A percentile compares a stretch with the other conserved stretches of the same genome.
These are phyloP conservation scores for Cytospora mali DNA, from an alignment of 2,329 filamentous ascomycete species.

Conservation along the genomic window DNA sequence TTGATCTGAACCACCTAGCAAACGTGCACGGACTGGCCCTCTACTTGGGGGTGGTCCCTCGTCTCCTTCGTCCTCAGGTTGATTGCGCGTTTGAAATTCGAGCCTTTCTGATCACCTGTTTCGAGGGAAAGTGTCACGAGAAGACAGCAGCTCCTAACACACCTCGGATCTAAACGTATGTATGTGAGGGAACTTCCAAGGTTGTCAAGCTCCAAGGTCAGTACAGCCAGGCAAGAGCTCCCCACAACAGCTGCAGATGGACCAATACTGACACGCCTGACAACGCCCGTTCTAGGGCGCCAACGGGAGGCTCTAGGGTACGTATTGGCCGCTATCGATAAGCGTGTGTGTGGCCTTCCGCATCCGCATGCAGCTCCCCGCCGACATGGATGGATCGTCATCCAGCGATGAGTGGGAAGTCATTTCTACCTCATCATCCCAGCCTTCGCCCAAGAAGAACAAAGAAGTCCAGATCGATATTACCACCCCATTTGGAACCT, in stretches of 20 bases:
- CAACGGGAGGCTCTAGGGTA: not conserved
- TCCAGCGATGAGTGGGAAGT: constrained; percentile 22
- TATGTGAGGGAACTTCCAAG: not conserved
- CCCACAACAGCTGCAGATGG: not conserved
- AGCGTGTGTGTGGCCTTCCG: not conserved
- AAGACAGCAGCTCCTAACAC: not conserved
- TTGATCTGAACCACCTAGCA: constrained; percentile 1
- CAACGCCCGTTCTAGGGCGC: not conserved
- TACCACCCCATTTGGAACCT: not conserved
- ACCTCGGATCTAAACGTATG: not conserved
- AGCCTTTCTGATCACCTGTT: not conserved
- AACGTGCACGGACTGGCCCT: not conserved
- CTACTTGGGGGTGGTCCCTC: not conserved
- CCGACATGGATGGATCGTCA: constrained; percentile 15
- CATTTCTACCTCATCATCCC: constrained; percentile 17
- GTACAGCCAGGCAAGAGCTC: not conserved
- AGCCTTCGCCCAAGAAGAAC: not conserved
- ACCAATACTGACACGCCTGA: not conserved
- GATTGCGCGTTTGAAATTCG: not conserved
- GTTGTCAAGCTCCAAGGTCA: not conserved
- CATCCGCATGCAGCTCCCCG: constrained; percentile 2
- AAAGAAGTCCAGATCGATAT: not conserved
- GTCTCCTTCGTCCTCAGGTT: not conserved
- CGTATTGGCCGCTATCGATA: constrained; percentile 22
- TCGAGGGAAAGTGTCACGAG: not conserved